A percentile compares a stretch with the other conserved stretches of the same genome.
Conservation (phyloP, 2,329 filamentous ascomycete genomes). For the Aureobasidium namibiae region DNA sequence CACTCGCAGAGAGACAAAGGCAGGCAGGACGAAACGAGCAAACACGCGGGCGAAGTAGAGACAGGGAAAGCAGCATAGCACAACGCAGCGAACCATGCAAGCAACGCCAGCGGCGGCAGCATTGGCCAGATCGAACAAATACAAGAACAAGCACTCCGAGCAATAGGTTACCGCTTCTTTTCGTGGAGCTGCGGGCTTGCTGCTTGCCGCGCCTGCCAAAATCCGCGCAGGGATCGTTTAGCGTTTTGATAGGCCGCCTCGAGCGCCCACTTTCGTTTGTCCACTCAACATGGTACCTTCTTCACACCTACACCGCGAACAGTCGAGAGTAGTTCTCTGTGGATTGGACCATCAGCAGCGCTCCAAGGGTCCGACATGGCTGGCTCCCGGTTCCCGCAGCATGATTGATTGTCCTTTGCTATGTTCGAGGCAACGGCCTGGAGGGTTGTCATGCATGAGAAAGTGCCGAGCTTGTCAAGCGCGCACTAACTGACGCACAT, state of each 20-base stretch:
- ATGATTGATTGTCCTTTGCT: not conserved
- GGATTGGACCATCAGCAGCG: not conserved
- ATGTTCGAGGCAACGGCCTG: conserved; percentile 4
- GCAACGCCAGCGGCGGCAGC: conserved; percentile 1
- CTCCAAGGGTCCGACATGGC: not conserved
- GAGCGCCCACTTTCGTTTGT: not conserved
- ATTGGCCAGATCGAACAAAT: conserved; percentile 1
- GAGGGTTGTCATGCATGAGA: not conserved
- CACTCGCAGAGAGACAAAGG: not conserved
- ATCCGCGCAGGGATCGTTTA: conserved; percentile 6
- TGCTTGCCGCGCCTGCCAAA: not conserved
- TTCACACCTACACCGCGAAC: not conserved
- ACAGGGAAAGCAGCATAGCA: not conserved
- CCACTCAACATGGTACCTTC: not conserved
- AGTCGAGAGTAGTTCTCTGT: not conserved
- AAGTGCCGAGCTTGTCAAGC: conserved; percentile 3
- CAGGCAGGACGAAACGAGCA: not conserved
- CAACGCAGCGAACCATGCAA: not conserved
- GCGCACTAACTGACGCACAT: conserved; percentile 4
- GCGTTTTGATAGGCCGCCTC: conserved; percentile 8
- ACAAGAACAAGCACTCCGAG: not conserved
- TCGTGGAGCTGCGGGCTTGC: conserved; percentile 8
- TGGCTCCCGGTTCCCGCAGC: not conserved
- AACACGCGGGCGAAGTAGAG: not conserved
- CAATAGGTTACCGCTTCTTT: conserved; percentile 8